Conservation (phyloP, 768 basidiomycete species). For the Dentipellis fragilis region DNA sequence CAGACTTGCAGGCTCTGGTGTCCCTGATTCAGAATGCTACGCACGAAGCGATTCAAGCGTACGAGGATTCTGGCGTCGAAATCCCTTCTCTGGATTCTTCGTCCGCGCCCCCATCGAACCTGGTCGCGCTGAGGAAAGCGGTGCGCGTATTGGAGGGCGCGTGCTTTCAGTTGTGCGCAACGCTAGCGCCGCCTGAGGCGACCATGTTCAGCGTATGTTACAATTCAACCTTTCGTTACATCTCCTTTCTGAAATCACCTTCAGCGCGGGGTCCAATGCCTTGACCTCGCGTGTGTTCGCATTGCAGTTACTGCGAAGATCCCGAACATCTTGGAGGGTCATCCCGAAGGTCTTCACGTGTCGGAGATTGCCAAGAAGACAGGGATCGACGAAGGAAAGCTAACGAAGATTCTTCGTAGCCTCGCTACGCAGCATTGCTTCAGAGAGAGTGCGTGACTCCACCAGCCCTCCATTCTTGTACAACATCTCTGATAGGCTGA, state of each 20-base stretch:
- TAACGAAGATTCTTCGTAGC: slow-evolving; percentile 20
- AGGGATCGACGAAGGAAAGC: slow-evolving; percentile 19
- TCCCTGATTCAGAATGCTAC: not conserved
- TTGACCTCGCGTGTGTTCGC: slow-evolving; percentile 19
- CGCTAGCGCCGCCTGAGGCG: not conserved
- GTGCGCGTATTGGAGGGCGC: slow-evolving; percentile 1
- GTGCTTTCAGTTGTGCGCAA: not conserved
- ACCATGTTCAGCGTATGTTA: not conserved
- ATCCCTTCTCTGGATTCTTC: not conserved
- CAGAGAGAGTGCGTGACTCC: slow-evolving; percentile 16
- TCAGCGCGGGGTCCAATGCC: slow-evolving; percentile 5
- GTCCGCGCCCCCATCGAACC: not conserved
- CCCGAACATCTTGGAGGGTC: slow-evolving; percentile 17
- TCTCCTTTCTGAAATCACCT: not conserved
- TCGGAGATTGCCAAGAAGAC: slow-evolving; percentile 18
- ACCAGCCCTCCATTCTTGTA: not conserved
- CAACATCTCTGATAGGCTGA: no score
- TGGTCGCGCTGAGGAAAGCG: not conserved
- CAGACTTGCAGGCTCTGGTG: not conserved
- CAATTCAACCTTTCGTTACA: not conserved
- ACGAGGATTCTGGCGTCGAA: not conserved
- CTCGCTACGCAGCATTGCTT: slow-evolving; percentile 23
- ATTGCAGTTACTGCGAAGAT: slow-evolving; percentile 18
- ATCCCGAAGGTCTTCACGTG: slow-evolving; percentile 21
- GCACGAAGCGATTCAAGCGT: not conserved